A percentile compares a stretch with the other conserved stretches of the same genome.
phyloP scores from a whole-genome alignment of 1,139 yeast species.

The Geotrichum australiense region DNA sequence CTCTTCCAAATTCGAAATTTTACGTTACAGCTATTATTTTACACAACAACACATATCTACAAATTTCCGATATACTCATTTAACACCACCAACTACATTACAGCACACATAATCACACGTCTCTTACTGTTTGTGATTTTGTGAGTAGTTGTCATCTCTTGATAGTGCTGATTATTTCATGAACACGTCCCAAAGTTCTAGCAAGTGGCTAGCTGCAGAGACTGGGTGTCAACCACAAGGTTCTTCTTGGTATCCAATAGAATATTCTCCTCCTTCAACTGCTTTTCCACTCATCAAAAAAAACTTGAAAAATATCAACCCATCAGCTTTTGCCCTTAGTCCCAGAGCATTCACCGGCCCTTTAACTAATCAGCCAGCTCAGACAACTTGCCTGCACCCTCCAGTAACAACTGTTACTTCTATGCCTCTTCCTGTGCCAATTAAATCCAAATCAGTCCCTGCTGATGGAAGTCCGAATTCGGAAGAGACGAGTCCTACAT shows the following conservation, averaged over 20 bases:
- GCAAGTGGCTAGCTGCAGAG: conserved; percentile 5
- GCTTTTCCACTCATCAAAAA: conserved; percentile 5
- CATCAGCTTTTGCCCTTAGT: conserved; percentile 3
- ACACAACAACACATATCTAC: no score
- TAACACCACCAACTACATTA: no score
- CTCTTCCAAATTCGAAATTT: no score
- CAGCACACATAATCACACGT: no score
- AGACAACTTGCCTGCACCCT: neutral
- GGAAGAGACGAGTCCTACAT: neutral
- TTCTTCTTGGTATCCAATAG: conserved; percentile 10
- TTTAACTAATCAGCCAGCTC: neutral
- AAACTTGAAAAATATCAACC: neutral
- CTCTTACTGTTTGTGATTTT: no score
- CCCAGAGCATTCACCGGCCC: conserved; percentile 8
- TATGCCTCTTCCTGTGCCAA: neutral
- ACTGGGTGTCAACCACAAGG: conserved; percentile 9
- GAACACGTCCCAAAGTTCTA: neutral
- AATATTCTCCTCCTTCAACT: conserved; percentile 6
- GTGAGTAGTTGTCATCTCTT: no score
- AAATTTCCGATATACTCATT: no score
- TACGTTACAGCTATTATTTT: no score
- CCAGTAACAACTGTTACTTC: conserved; percentile 1
- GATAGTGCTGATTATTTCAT: no score
- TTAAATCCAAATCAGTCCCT: no score
- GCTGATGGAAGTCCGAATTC: no score